phyloP scores from a whole-genome alignment of 148 eudicot genomes.

The Euryodendron excelsum region DNA sequence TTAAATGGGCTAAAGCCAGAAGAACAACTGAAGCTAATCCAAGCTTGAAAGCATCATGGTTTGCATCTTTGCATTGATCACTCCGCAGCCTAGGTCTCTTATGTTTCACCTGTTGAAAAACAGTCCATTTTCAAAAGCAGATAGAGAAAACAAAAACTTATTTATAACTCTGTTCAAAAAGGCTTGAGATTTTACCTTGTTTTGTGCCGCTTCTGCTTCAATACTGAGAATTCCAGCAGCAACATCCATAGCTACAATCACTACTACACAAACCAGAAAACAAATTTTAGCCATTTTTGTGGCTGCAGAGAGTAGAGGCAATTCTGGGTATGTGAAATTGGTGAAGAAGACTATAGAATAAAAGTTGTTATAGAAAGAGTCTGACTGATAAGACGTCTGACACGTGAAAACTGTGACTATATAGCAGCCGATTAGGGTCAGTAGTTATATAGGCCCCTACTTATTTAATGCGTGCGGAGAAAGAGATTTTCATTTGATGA shows the following conservation, averaged over 20 bases:
- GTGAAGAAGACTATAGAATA: not conserved
- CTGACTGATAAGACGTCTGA: too few species aligned
- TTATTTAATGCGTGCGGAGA: too few species aligned
- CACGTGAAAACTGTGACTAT: too few species aligned
- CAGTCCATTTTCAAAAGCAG: too few species aligned
- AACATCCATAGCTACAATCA: not conserved
- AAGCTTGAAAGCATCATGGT: slow-evolving; percentile 4
- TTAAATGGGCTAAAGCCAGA: not conserved
- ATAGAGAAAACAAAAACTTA: too few species aligned
- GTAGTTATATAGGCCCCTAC: too few species aligned
- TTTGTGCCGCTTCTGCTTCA: slow-evolving; percentile 10
- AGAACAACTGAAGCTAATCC: slow-evolving; percentile 7
- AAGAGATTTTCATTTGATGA: too few species aligned
- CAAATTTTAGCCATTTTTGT: not conserved
- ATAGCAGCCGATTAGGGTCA: too few species aligned
- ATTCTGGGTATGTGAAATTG: not conserved
- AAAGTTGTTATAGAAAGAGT: too few species aligned
- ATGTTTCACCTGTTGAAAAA: not conserved
- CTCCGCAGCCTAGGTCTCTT: not conserved
- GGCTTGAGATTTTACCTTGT: slow-evolving; percentile 9
- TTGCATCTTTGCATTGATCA: not conserved
- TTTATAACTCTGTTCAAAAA: too few species aligned
- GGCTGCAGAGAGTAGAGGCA: too few species aligned
- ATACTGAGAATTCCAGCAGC: slow-evolving; percentile 15
- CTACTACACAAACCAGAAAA: not conserved